These are phyloP conservation scores for Magnolia officinalis DNA, from an alignment of 164 flowering plant species.

Conservation along the genomic window DNA sequence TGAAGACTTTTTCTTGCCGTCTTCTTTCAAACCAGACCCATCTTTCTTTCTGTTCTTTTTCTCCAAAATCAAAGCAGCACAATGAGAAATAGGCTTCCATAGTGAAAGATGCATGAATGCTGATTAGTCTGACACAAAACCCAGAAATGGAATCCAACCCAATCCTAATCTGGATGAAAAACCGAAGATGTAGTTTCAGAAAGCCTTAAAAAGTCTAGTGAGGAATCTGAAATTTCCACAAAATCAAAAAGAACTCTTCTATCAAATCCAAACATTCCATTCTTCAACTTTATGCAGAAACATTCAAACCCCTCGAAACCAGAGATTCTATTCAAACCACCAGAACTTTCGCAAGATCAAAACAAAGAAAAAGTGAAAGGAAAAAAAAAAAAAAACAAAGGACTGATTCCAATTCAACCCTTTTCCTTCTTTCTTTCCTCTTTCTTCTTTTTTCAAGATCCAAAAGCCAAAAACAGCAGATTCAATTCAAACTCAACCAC, in stretches of 20 bases:
- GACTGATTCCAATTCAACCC: slow-evolving; percentile 1
- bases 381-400: not conserved
- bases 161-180: slow-evolving; percentile 1
- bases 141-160: slow-evolving; percentile 19
- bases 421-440: slow-evolving; percentile 6
- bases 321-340: not conserved
- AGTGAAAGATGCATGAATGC: slow-evolving; percentile 61
- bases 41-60: slow-evolving; percentile 59
- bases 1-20: slow-evolving; percentile 41
- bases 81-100: slow-evolving; percentile 91
- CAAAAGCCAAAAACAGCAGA: slow-evolving; percentile 20
- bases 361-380: not conserved
- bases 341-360: not conserved
- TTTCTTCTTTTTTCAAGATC: slow-evolving; percentile 11
- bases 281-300: slow-evolving; percentile 20
- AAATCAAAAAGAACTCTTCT: slow-evolving; percentile 13
- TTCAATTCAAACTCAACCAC: slow-evolving; percentile 18
- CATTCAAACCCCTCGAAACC: slow-evolving; percentile 23
- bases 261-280: not conserved
- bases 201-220: slow-evolving; percentile 6
- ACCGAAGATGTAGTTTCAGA: slow-evolving; percentile 10
- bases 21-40: slow-evolving; percentile 47
- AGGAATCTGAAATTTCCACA: slow-evolving; percentile 10
- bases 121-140: slow-evolving; percentile 1
- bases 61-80: slow-evolving; percentile 71